Evolutionary conservation across 306 rosid genomes (phyloP), one percentile per base, ranked within the genome.

Genomic region (Hippophae gyantsensis): DNA sequence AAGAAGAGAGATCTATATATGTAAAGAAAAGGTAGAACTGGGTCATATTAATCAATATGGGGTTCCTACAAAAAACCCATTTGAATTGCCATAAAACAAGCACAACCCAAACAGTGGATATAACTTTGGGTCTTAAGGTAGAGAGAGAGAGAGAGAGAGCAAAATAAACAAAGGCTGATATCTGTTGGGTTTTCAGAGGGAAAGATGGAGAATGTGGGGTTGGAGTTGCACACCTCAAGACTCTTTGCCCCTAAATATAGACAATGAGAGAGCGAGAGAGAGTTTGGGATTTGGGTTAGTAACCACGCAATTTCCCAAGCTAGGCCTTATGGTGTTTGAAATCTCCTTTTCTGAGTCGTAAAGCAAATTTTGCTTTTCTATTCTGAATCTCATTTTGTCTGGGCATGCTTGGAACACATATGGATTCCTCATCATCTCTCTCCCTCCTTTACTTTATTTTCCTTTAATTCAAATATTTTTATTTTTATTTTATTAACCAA

Each of bases 241-340:
- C 38, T 62, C 77, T 43, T 61, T 61, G 57, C 70, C 76, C 54
- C 86, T 84, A 81, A 79, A 83, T 77, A 86, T 81, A 81, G 90
- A 63, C 46, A 56, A 46, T 8, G 27, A 55, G 50, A 59, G 56
- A 43, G 49, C 52, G 43, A 63, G 52, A 42, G 42, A 44, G 52
- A 18, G 58, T 7, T 41, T 43, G 54, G 44, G 54, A 48, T 14
- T 50, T 9, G 81, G 85, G 80, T 66, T 83, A 76, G 45, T 74
- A 68, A 81, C 84, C 90, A 87, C 83, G 92, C 89, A 81, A 87
- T 83, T 90, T 85, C 98, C 92, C 76, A 83, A 81, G 96, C 83
- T 65, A 79, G 76, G 77, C 67, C 85, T 78, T 76, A 75, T 48
- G 82, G 75, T 74, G 86, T 85, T 85, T 88, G 95, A 88, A 88